Conservation (phyloP, 2,329 filamentous ascomycete species). For the Mycocentrospora acerina region DNA sequence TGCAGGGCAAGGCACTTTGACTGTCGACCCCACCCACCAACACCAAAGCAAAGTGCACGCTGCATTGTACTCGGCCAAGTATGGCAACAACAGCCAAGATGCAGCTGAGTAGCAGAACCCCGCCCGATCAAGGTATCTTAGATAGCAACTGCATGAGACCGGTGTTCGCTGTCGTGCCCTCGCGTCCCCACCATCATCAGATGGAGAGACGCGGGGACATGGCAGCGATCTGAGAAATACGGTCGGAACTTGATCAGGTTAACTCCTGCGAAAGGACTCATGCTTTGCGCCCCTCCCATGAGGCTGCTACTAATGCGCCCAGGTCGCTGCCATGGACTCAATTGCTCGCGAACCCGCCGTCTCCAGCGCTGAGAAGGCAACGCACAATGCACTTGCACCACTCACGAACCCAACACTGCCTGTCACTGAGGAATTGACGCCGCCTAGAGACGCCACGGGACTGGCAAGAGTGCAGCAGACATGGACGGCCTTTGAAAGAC, state of each 20-base stretch:
- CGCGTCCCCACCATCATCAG: neutral
- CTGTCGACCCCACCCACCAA: too few relatives aligned
- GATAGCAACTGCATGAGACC: slow-evolving; percentile 41
- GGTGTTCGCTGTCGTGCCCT: slow-evolving; percentile 30
- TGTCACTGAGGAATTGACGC: slow-evolving; percentile 9
- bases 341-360: slow-evolving; percentile 6
- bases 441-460: slow-evolving; percentile 1
- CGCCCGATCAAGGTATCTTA: slow-evolving; percentile 41
- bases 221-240: slow-evolving; percentile 53
- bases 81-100: slow-evolving; percentile 31
- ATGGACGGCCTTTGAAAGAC: slow-evolving; percentile 43
- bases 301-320: slow-evolving; percentile 35
- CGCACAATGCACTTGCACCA: slow-evolving; percentile 25
- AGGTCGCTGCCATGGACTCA: slow-evolving; percentile 33
- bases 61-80: slow-evolving; percentile 13
- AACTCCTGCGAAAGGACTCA: slow-evolving; percentile 57
- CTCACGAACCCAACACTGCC: slow-evolving; percentile 22
- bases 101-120: slow-evolving; percentile 34
- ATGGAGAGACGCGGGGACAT: neutral
- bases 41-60: too few relatives aligned
- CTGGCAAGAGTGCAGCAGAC: slow-evolving; percentile 15
- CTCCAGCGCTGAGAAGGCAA: slow-evolving; percentile 20
- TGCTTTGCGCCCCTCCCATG: slow-evolving; percentile 42
- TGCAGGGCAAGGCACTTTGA: too few relatives aligned
- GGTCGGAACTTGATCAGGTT: slow-evolving; percentile 58